phyloP scores from a whole-genome alignment of 495 filamentous ascomycete species.

The Aspergillus taichungensis region DNA sequence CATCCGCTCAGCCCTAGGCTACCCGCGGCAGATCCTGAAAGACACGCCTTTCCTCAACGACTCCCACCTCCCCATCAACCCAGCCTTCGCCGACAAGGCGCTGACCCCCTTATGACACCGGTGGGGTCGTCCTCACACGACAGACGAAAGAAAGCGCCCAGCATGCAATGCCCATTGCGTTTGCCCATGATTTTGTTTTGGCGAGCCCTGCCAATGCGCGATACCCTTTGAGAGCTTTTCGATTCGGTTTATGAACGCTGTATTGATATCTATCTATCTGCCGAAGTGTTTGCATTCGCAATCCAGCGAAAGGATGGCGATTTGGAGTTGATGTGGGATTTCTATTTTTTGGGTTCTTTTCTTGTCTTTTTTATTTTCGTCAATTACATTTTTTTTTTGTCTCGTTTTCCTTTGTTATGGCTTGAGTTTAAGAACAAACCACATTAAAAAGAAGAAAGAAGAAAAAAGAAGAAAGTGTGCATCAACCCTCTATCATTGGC shows the following conservation, averaged over 20 bases:
- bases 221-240: conserved; percentile 8
- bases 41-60: conserved; percentile 17
- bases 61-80: conserved; percentile 31
- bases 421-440: no score
- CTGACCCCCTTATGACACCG: conserved; percentile 10
- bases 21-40: conserved; percentile 8
- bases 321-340: neutral
- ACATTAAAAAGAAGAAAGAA: no score
- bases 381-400: neutral
- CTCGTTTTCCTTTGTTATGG: no score
- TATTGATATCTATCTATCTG: conserved; percentile 5
- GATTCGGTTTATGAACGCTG: conserved; percentile 8
- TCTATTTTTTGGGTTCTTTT: conserved; percentile 2
- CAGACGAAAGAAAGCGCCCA: neutral
- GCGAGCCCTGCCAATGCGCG: conserved; percentile 1
- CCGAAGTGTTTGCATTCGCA: neutral
- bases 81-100: conserved; percentile 16
- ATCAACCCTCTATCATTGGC: no score
- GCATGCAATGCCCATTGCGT: no score
- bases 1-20: conserved; percentile 10
- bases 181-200: no score
- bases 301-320: neutral
- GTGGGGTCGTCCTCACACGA: neutral
- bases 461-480: no score
- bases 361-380: no score